Evolutionary conservation across 2,329 filamentous ascomycete species (phyloP).

Genomic region (Fusarium phyllophilum): DNA sequence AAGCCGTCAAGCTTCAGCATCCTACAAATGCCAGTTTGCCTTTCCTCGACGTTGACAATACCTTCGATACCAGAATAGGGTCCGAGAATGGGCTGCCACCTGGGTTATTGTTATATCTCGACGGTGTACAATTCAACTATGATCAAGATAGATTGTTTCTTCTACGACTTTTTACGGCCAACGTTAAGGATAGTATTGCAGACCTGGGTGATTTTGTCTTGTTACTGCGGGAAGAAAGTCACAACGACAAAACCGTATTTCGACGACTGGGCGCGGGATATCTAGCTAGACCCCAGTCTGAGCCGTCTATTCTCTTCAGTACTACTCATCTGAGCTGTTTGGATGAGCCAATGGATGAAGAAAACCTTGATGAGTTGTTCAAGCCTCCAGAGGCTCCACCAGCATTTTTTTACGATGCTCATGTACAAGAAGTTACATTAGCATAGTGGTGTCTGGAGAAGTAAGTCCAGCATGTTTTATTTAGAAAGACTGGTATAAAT

Average conservation of each 20-base stretch:
- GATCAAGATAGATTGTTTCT: background rate
- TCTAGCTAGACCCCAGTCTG: background rate
- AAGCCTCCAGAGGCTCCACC: background rate
- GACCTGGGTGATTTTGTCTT: background rate
- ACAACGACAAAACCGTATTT: background rate
- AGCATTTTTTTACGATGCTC: background rate
- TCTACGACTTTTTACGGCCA: background rate
- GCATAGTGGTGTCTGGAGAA: background rate
- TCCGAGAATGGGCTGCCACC: background rate
- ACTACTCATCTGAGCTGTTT: background rate
- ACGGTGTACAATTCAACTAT: accelerated
- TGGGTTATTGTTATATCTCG: background rate
- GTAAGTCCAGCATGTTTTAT: background rate
- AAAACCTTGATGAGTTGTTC: background rate
- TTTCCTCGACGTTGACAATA: background rate
- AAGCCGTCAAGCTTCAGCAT: accelerated
- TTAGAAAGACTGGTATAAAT: background rate
- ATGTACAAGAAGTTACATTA: background rate
- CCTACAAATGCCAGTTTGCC: background rate
- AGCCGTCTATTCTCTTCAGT: background rate
- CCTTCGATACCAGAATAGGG: background rate
- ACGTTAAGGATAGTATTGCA: accelerated
- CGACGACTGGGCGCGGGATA: accelerated
- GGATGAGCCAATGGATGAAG: background rate
- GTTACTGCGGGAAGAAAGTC: background rate